Conservation (phyloP, 2,329 filamentous ascomycete genomes). For the Arthroderma uncinatum region DNA sequence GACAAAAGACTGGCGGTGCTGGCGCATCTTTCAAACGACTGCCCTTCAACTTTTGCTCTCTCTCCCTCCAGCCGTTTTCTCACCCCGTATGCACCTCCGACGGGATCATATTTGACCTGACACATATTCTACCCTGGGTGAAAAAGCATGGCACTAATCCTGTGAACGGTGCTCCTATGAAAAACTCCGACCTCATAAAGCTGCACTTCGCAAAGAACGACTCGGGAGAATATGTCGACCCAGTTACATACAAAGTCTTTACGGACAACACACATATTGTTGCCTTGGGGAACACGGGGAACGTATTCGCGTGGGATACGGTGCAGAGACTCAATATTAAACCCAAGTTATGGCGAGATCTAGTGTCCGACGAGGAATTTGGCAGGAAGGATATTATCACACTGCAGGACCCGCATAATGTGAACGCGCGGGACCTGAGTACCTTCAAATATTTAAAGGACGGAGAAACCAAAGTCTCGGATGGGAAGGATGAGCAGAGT, state of each 20-base stretch:
- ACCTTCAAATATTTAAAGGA: constrained; percentile 84
- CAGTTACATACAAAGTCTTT: constrained; percentile 93
- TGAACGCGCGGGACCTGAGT: constrained; percentile 68
- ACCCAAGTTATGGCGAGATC: constrained; percentile 85
- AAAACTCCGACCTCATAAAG: constrained; percentile 73
- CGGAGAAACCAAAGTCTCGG: constrained; percentile 44
- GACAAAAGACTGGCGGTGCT: constrained; percentile 39
- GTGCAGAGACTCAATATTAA: constrained; percentile 93
- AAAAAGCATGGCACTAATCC: constrained; percentile 90
- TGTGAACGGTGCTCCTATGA: constrained; percentile 67
- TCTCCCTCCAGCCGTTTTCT: constrained; percentile 87
- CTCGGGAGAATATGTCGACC: constrained; percentile 83
- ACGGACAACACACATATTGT: constrained; percentile 98
- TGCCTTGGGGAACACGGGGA: constrained; percentile 73
- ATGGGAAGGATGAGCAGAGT: constrained; percentile 49
- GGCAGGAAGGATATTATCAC: constrained; percentile 87
- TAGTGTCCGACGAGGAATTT: constrained; percentile 80
- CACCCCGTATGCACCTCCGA: constrained; percentile 83
- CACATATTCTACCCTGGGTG: constrained; percentile 87
- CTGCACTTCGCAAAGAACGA: constrained; percentile 88
- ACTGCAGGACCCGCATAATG: constrained; percentile 87
- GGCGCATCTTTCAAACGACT: constrained; percentile 70
- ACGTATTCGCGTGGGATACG: constrained; percentile 94
- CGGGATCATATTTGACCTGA: constrained; percentile 88
- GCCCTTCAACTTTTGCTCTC: constrained; percentile 96